phyloP scores from a whole-genome alignment of 2,329 filamentous ascomycete species.

The Thelonectria discophora region DNA sequence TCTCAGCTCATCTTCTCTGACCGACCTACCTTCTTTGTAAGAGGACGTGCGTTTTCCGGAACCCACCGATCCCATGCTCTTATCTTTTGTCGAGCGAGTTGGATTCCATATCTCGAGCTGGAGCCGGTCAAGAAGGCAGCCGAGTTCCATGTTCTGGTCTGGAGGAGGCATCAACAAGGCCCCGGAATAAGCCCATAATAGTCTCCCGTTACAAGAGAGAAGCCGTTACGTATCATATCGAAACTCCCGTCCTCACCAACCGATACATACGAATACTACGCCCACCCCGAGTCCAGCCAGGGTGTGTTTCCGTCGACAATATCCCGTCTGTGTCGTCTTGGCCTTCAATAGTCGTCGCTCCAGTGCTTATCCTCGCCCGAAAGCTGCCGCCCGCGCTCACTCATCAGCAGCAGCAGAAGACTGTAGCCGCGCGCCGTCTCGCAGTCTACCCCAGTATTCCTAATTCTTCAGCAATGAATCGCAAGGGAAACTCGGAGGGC shows the following conservation, averaged over 20 bases:
- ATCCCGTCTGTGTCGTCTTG: constrained; percentile 7
- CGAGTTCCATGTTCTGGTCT: too few species aligned
- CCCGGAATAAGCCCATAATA: too few species aligned
- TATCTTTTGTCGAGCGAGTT: constrained; percentile 15
- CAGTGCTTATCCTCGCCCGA: constrained; percentile 27
- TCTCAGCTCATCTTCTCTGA: constrained; percentile 22
- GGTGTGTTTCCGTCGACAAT: constrained; percentile 11
- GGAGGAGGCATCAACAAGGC: too few species aligned
- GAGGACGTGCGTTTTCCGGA: constrained; percentile 16
- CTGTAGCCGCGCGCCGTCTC: neutral
- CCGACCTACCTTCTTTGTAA: constrained; percentile 17
- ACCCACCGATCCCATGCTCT: constrained; percentile 18
- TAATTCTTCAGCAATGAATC: constrained; percentile 23
- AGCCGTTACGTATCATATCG: neutral
- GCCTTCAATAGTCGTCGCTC: constrained; percentile 14
- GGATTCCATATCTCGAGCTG: neutral
- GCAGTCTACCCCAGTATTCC: constrained; percentile 17
- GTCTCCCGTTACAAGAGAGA: neutral
- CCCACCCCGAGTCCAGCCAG: constrained; percentile 13
- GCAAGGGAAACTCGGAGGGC: neutral
- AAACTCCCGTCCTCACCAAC: neutral
- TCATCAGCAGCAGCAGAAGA: constrained; percentile 24
- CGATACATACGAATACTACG: constrained; percentile 14
- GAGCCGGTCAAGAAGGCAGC: constrained; percentile 8
- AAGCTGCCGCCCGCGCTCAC: constrained; percentile 11